Evolutionary conservation across 202 grass and related monocot species (phyloP), one percentile per base, ranked within the genome.

Genomic region (Alloteropsis angusta): DNA sequence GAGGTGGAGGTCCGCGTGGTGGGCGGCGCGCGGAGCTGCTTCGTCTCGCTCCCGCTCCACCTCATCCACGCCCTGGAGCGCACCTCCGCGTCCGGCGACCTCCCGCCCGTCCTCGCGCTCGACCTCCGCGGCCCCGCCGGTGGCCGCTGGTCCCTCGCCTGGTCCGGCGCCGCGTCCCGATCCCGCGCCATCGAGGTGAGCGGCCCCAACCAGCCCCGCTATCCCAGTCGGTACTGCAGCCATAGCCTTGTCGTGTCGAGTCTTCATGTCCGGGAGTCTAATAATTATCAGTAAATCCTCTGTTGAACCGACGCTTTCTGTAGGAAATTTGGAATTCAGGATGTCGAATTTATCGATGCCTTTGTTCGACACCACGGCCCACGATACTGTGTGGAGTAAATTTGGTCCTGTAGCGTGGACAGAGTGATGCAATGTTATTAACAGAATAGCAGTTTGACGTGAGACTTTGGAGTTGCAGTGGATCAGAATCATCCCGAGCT

Each of bases 71-170:
- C 88, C 22, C 81, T 95, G 26, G 83, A 93, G 67, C 81, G 80
- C 7, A 85, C 78, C 13, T 84, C 87, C 5, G 89, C 85, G 47
- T 84, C 82, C 17, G 85, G 68, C 56, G 65, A 85, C 65, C 88
- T 98, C 68, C 96, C 92, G 56, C 86, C 96, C 17, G 75, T 98
- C 34, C 92, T 98, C 59, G 89, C 89, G 10, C 86, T 98, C 69
- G 84, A 98, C 46, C 85, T 97, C 74, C 81, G 74, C 78, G 72
- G 74, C 11, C 36, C 81, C 59, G 70, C 78, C 61, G 82, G 71
- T 30, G 84, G 38, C 2, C 81, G 76, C 14, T 98, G 96, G 92
- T 90, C 85, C 83, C 68, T 98, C 46, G 89, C 92, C 18, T 98
- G 95, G 95, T 95, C 95, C 47, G 92, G 89, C 73, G 87, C 89